Base-by-base conservation (phyloP, 352 stramenopile species). In the Pythium aquatile region DNA sequence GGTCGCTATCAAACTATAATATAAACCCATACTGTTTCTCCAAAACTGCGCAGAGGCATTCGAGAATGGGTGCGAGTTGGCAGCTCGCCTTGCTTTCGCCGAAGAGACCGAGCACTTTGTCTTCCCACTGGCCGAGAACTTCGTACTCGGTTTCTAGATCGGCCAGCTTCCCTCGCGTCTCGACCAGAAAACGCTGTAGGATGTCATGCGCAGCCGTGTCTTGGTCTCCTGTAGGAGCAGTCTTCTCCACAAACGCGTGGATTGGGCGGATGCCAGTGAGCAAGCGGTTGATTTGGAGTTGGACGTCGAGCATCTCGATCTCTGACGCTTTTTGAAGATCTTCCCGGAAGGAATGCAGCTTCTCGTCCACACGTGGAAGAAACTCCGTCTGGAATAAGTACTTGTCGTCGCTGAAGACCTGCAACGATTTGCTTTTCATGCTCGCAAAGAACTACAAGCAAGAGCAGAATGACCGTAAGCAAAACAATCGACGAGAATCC, bases 111-210 rank as follows among this genome's bases (percentile, higher is more conserved):
- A 92, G 51, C 35, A 92, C 58, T 47, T 89, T 90, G 65, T 85
- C 79, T 56, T 76, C 73, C 74, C 74, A 89, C 26, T 72, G 63
- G 11, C 83, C 79, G 65, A 92, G 80, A 14, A 63, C 69, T 61
- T 92, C 83, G 47, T 79, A 87, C 55, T 92, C 83, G 32, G 37
- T 72, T 63, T 92, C 79, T 29, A 92, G 59, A 35, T 88, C 77
- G 5, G 47, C 51, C 26, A 88, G 46, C 5, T 65, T 60, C 5
- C 58, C 53, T 1, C 75, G 73, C 8, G 67, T 77, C 11, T 88
- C 78, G 0, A 61, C 42, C 8, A 89, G 47, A 56, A 92, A 92
- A 3, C 71, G 65, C 6, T 88, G 71, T 0, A 90, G 61, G 8
- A 73, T 80, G 6, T 87, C 77, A 13, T 76, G 66, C 0, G 79